Evolutionary conservation across 768 basidiomycete genomes (phyloP).

Genomic region (Leccinum obscurum): DNA sequence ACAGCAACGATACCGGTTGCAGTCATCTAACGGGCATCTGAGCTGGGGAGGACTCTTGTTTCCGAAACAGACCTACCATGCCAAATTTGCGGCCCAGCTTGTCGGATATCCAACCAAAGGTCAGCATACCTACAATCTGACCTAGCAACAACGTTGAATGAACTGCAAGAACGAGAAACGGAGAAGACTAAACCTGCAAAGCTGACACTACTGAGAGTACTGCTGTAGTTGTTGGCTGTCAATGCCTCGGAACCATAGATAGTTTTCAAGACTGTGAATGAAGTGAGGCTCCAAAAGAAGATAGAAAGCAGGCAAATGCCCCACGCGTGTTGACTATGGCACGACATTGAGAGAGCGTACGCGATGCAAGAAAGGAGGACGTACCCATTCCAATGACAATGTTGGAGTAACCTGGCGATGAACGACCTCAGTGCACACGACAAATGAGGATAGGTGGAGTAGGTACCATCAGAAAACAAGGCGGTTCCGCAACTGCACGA

Average conservation of each 20-base stretch:
- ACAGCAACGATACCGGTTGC: conserved; percentile 83
- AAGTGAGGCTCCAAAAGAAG: background rate
- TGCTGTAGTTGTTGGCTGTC: conserved; percentile 56
- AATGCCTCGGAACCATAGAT: conserved; percentile 65
- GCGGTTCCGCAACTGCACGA: conserved; percentile 75
- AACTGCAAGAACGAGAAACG: conserved; percentile 66
- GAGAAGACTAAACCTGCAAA: conserved; percentile 79
- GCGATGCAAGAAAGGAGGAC: conserved; percentile 26
- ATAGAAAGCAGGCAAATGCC: conserved; percentile 19
- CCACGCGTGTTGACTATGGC: conserved; percentile 65
- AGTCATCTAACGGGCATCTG: conserved; percentile 52
- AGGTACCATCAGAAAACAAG: conserved; percentile 78
- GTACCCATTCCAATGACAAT: conserved; percentile 74
- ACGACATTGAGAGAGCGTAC: conserved; percentile 2
- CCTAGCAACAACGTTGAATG: conserved; percentile 70
- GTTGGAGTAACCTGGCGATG: conserved; percentile 69
- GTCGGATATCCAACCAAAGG: conserved; percentile 82
- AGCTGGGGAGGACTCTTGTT: conserved; percentile 7
- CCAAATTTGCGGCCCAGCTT: conserved; percentile 86
- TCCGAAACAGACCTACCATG: conserved; percentile 54
- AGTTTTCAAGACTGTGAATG: conserved; percentile 57
- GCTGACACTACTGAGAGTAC: conserved; percentile 60
- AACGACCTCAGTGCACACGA: conserved; percentile 6
- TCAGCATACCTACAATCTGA: conserved; percentile 82
- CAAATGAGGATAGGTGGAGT: background rate